Base-by-base conservation (phyloP, 176 grass and related monocot species). In the Bromus sterilis region DNA sequence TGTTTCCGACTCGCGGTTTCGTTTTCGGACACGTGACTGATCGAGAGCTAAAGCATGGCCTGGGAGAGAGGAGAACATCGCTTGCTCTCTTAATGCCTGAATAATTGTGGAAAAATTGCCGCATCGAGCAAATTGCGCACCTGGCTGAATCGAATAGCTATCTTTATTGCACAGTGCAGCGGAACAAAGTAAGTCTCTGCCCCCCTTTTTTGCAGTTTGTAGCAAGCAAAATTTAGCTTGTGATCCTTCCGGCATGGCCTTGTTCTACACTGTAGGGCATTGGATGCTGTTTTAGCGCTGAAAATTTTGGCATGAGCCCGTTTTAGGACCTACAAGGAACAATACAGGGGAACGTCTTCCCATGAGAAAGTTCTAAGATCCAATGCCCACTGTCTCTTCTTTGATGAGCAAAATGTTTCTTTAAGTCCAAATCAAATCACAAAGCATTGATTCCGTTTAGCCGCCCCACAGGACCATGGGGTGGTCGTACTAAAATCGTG, bases 311-410 rank as follows among this genome's bases (percentile, higher is more conserved):
- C 46, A 69, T 80, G 81, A 53, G 61, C 24, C 31, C 4, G 4
- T 26, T 70, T 87, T 49, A 59, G 37, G 49, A 9, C 11, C 70
- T 76, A 33, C 29, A 76, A 61, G 48, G 51, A 80, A 31, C 69
- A 40, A 70, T 68, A 23, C 15, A 64, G 15, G 30, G 40, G 61
- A 65, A 81, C 26, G 43, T 26, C 71, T 81, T 37, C 34, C 56
- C 53, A 18, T 82, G 64, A 30, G 21, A 63, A 73, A 89, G 56
- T 62, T 43, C 55, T 3, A 39, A 86, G 69, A 89, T 86, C 78
- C 46, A 89, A 89, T 89, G 74, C 83, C 83, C 73, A 82, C 74
- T 89, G 83, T 82, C 88, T 66, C 23, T 89, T 31, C 88, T 86
- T 89, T 89, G 56, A 51, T 67, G 40, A 44, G 65, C 83, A 82